These are phyloP conservation scores for Trypanosoma grayi DNA, from an alignment of 208 protist species.

Conservation along the genomic window DNA sequence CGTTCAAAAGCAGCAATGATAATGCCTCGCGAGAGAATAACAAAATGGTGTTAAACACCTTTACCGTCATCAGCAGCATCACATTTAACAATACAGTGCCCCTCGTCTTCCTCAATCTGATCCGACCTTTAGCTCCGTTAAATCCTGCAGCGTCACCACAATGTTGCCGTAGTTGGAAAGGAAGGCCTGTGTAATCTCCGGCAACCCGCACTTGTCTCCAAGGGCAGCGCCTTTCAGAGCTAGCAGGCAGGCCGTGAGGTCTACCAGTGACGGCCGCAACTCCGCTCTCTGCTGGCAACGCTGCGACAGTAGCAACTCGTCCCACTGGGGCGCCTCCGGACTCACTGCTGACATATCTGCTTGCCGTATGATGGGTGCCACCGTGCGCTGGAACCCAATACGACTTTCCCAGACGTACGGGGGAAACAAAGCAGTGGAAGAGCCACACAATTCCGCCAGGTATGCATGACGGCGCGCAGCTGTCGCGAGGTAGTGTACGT, in stretches of 20 bases:
- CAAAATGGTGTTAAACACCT: too few relatives aligned
- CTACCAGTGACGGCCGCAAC: slow-evolving; percentile 1
- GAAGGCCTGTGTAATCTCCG: slow-evolving; percentile 6
- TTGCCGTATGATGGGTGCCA: neutral
- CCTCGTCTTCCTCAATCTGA: too few relatives aligned
- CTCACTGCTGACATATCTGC: neutral
- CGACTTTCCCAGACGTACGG: slow-evolving; percentile 26
- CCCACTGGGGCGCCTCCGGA: neutral
- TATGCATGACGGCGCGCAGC: slow-evolving; percentile 14
- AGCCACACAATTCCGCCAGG: neutral
- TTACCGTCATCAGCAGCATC: too few relatives aligned
- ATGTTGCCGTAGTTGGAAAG: neutral
- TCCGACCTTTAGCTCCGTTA: neutral
- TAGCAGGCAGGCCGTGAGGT: slow-evolving; percentile 22
- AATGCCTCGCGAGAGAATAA: too few relatives aligned
- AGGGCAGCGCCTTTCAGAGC: slow-evolving; percentile 14
- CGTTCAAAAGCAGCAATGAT: too few relatives aligned
- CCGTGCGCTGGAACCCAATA: neutral
- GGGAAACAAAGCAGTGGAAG: neutral
- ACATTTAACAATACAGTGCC: neutral
- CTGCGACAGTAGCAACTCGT: slow-evolving; percentile 1
- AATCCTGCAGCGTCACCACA: neutral
- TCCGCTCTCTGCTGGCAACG: neutral
- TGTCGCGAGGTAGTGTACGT: neutral
- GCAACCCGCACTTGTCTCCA: slow-evolving; percentile 4